A percentile compares a stretch with the other conserved stretches of the same genome.
phyloP scores from a whole-genome alignment of 1,284 basidiomycete species.

The Rhodotorula sp. region DNA sequence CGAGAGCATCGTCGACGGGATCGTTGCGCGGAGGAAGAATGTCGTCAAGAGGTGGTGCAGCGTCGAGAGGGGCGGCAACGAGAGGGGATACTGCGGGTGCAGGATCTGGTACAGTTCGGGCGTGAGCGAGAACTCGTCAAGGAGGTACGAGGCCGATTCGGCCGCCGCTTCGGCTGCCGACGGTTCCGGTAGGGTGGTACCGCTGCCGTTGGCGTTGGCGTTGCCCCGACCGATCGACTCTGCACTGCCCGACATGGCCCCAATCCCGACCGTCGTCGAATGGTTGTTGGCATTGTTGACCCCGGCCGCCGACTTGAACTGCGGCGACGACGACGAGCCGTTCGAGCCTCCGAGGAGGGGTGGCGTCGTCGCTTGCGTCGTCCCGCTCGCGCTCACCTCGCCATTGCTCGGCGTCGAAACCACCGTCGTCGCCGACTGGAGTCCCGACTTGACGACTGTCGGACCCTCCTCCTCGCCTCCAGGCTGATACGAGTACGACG shows the following conservation, averaged over 20 bases:
- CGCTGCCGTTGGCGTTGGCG: background rate
- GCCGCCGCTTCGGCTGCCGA: background rate
- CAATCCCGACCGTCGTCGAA: too few species aligned
- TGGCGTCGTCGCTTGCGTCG: slow-evolving; percentile 11
- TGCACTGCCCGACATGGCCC: too few species aligned
- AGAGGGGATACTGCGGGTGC: slow-evolving; percentile 27
- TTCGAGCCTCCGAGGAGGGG: background rate
- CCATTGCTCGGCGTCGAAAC: background rate
- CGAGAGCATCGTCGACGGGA: slow-evolving; percentile 34
- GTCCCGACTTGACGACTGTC: too few species aligned
- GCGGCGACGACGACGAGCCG: slow-evolving; percentile 4
- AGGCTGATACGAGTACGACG: background rate
- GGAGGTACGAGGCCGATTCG: background rate
- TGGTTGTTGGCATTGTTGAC: background rate
- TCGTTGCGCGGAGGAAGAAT: slow-evolving; percentile 35
- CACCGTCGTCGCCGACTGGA: background rate
- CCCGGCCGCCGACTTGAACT: background rate
- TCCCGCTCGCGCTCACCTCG: slow-evolving; percentile 5
- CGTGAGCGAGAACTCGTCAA: slow-evolving; percentile 19
- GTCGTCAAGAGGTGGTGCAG: slow-evolving; percentile 29
- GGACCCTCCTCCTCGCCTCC: background rate
- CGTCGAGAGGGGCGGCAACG: slow-evolving; percentile 22
- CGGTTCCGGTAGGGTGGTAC: background rate
- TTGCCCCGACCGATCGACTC: background rate
- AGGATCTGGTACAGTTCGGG: slow-evolving; percentile 30